phyloP scores from a whole-genome alignment of 73 alveolate genomes.

The Diophrys sp. region DNA sequence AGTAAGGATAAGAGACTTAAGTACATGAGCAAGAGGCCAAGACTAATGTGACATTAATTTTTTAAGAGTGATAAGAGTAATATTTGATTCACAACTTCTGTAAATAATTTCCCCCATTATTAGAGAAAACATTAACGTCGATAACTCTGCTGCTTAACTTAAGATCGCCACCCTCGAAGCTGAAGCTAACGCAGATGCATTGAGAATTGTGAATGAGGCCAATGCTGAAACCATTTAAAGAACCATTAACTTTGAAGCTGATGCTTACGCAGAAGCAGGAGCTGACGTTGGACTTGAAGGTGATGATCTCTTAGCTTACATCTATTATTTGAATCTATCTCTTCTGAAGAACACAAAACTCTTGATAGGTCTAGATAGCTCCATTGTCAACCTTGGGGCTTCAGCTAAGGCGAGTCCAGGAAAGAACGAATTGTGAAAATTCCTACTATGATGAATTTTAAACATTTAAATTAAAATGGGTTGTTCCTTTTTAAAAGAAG shows the following conservation, averaged over 20 bases:
- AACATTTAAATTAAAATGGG: too few relatives aligned
- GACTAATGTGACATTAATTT: too few relatives aligned
- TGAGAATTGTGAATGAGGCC: neutral
- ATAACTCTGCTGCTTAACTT: slow-evolving; percentile 57
- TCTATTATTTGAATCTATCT: slow-evolving; percentile 35
- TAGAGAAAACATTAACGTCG: slow-evolving; percentile 73
- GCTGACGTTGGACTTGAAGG: slow-evolving; percentile 18
- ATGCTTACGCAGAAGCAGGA: slow-evolving; percentile 12
- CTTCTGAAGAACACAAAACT: slow-evolving; percentile 20
- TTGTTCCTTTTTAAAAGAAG: too few relatives aligned
- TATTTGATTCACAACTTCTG: too few relatives aligned
- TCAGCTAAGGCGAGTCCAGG: neutral
- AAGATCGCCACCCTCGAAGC: neutral
- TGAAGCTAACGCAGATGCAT: neutral
- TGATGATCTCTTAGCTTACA: slow-evolving; percentile 30
- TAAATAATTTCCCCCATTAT: too few relatives aligned
- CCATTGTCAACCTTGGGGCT: neutral
- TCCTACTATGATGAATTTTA: too few relatives aligned
- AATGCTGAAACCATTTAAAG: neutral
- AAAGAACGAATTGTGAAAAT: neutral
- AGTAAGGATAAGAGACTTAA: slow-evolving; percentile 59
- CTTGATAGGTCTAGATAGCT: slow-evolving; percentile 28
- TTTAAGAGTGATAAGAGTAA: too few relatives aligned
- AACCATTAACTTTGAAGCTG: slow-evolving; percentile 8
- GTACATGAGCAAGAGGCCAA: slow-evolving; percentile 75